Conservation (phyloP, 2,329 filamentous ascomycete genomes). For the Colletotrichum lindemuthianum region DNA sequence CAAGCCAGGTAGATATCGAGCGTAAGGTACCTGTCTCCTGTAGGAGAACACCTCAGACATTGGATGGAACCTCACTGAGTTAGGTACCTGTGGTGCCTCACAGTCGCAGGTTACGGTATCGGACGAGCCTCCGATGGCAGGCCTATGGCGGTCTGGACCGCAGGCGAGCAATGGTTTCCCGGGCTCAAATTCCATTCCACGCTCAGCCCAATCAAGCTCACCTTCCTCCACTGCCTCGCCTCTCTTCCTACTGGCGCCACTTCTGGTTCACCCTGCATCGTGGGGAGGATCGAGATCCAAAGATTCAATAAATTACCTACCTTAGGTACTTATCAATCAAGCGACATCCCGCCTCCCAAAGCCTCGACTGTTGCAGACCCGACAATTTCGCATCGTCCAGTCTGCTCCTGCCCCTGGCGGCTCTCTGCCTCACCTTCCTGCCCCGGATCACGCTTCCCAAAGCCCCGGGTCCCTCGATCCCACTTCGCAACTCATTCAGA, state of each 20-base stretch:
- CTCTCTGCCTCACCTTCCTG: neutral
- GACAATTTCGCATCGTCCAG: neutral
- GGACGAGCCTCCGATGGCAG: constrained; percentile 3
- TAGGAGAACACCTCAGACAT: neutral
- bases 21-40: constrained; percentile 3
- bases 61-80: no score
- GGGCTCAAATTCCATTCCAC: constrained; percentile 9
- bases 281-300: constrained; percentile 29
- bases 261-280: constrained; percentile 22
- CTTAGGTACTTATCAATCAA: constrained; percentile 17
- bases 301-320: constrained; percentile 16
- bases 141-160: constrained; percentile 19
- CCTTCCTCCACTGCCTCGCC: constrained; percentile 15
- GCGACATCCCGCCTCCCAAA: constrained; percentile 6
- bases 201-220: constrained; percentile 8
- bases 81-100: no score
- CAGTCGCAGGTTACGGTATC: neutral
- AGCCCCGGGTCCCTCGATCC: no score
- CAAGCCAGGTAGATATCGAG: neutral
- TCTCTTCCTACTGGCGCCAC: constrained; percentile 22
- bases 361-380: constrained; percentile 3
- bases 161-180: constrained; percentile 7
- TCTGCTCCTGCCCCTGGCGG: neutral
- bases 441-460: no score
- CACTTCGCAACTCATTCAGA: no score